Evolutionary conservation across 83 land plant species (phyloP).

Genomic region (Thuja plicata): DNA sequence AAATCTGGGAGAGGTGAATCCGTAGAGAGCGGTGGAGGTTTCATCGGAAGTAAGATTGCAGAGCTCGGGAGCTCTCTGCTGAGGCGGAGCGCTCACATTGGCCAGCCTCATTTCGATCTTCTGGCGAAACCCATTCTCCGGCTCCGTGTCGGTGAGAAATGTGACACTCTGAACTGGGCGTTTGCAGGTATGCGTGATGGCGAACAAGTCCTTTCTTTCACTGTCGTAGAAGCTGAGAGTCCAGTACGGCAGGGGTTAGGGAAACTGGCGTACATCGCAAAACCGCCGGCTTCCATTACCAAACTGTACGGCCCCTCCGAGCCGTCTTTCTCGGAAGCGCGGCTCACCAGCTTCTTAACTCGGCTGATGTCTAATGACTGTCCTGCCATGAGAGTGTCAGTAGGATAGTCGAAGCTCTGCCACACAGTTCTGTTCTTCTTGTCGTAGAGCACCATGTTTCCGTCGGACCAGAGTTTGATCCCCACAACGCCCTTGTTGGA

Average conservation of each 20-base stretch:
- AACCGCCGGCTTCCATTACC: conserved; percentile 10
- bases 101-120: background rate
- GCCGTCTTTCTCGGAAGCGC: conserved; percentile 21
- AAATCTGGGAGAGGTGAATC: conserved; percentile 25
- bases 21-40: background rate
- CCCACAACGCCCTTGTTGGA: conserved; percentile 41
- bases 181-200: background rate
- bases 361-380: conserved; percentile 24
- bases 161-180: background rate
- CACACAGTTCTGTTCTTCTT: conserved; percentile 21
- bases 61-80: background rate
- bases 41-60: background rate
- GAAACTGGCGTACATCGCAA: background rate
- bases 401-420: conserved; percentile 51
- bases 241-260: conserved; percentile 12
- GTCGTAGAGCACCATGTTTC: conserved; percentile 47
- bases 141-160: conserved; percentile 11
- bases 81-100: background rate
- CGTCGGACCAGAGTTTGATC: conserved; percentile 24
- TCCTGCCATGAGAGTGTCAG: conserved; percentile 44
- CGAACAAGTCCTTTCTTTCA: background rate
- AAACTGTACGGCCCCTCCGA: conserved; percentile 23
- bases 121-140: too few species aligned
- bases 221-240: conserved; percentile 15
- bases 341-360: conserved; percentile 23